Evolutionary conservation across 257 asterid species (phyloP), one percentile per base, ranked within the genome.

Genomic region (Solanum boliviense): DNA sequence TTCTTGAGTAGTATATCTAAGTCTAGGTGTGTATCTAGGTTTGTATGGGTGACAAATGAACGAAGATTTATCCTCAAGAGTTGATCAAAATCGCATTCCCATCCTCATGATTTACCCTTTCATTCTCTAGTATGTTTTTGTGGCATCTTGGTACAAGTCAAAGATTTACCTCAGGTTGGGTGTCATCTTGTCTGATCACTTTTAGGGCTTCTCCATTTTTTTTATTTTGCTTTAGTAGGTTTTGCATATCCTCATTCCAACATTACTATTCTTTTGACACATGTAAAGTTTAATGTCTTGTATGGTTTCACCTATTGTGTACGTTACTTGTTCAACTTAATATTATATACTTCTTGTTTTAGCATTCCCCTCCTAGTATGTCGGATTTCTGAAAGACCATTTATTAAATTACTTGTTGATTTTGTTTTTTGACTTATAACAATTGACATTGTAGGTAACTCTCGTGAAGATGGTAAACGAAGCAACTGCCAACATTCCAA

Each of bases 381-480:
- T 36, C 11, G 2, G 5, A 36, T 23, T 38, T 75, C 2, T 18
- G 1, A 36, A 34, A 35, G 20, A 36, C 31, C 52, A 74, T 23
- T 75, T 23, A 35, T 75, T 75, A 36, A 9, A 56, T 76, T 36
- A 38, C 8, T 75, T 36, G 31, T 74, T n/a, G 84, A 38, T 23
- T 23, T 38, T 21, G 0, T 74, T 36, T 39, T 38, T 38, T 75
- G 11, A 75, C 9, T 23, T 38, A 38, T 76, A 76, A 36, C 46
- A 38, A 13, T 13, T 62, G 16, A 25, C 2, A 79, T 89, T 89
- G 93, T 92, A 93, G 98, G 95, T 90, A 31, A 94, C 94, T 71
- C 92, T 95, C 15, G 88, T 95, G 72, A 91, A 91, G 89, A 86
- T 90, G 95, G 65, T 95, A 32, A 95, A 95, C 68, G 94, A 94